Evolutionary conservation across 1,284 basidiomycete species (phyloP).

Genomic region (Ustilago loliicola): DNA sequence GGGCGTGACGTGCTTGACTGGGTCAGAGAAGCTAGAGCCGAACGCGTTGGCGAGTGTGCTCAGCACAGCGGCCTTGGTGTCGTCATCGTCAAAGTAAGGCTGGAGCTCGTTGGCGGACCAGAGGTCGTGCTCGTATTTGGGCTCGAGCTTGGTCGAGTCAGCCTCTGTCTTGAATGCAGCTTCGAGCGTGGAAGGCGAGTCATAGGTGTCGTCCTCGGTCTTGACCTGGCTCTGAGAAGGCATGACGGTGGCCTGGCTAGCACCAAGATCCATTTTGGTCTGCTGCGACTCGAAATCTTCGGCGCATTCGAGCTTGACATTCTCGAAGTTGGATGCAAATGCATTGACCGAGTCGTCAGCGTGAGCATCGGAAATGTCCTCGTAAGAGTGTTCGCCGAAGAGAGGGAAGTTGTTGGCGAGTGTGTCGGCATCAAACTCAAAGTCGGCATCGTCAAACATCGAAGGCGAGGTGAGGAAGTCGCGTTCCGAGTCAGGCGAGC

Average conservation of each 20-base stretch:
- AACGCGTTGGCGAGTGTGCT: slow-evolving; percentile 46
- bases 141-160: slow-evolving; percentile 16
- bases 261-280: slow-evolving; percentile 19
- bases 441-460: slow-evolving; percentile 47
- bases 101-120: slow-evolving; percentile 30
- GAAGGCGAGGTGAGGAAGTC: slow-evolving; percentile 54
- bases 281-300: slow-evolving; percentile 32
- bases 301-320: slow-evolving; percentile 41
- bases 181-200: slow-evolving; percentile 26
- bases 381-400: slow-evolving; percentile 37
- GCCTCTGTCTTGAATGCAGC: slow-evolving; percentile 39
- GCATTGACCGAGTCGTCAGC: slow-evolving; percentile 19
- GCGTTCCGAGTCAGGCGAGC: slow-evolving; percentile 50
- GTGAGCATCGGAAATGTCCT: slow-evolving; percentile 18
- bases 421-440: slow-evolving; percentile 42
- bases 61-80: slow-evolving; percentile 20
- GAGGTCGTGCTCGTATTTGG: slow-evolving; percentile 25
- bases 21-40: slow-evolving; percentile 11
- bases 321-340: slow-evolving; percentile 33
- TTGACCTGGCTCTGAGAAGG: slow-evolving; percentile 35
- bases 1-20: slow-evolving; percentile 17
- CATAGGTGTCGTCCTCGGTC: slow-evolving; percentile 30
- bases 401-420: slow-evolving; percentile 36
- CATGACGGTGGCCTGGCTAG: slow-evolving; percentile 47
- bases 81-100: slow-evolving; percentile 43